Percentiles rank a stretch among this genome's conserved stretches.
These are phyloP conservation scores for Triticum turgidum DNA, from an alignment of 176 grass and related monocot species.

Conservation along the genomic window DNA sequence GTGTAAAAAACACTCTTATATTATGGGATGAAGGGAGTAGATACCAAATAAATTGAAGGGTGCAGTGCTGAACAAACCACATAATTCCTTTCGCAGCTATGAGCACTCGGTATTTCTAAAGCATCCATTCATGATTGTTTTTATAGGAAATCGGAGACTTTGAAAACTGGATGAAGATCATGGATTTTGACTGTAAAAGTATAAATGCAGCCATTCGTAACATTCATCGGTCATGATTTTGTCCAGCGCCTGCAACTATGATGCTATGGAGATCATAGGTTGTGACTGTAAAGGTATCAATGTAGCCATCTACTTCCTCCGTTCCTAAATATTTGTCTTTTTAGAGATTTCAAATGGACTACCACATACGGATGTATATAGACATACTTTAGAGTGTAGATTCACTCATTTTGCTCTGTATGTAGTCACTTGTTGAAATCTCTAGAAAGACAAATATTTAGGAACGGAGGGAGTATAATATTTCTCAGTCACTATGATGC, in stretches of 20 bases:
- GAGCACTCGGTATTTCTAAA: neutral
- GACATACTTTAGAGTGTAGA: too few relatives aligned
- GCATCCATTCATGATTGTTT: neutral
- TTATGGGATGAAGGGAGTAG: neutral
- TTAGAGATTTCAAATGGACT: too few relatives aligned
- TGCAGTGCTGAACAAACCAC: neutral
- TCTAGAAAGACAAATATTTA: too few relatives aligned
- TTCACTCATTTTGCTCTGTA: too few relatives aligned
- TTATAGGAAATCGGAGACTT: conserved; percentile 90
- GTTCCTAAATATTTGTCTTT: too few relatives aligned
- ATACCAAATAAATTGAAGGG: neutral
- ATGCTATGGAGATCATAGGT: conserved; percentile 43
- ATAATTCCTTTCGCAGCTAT: neutral
- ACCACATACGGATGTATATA: too few relatives aligned
- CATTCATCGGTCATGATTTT: conserved; percentile 61
- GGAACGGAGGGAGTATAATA: conserved; percentile 21
- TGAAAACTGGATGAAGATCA: conserved; percentile 96
- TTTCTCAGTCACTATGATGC: conserved; percentile 31
- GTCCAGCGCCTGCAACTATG: neutral
- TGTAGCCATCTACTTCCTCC: conserved; percentile 41
- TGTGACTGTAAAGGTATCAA: conserved; percentile 84
- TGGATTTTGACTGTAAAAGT: conserved; percentile 91
- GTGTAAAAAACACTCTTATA: too few relatives aligned
- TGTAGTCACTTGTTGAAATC: too few relatives aligned
- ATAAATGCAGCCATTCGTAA: conserved; percentile 85